Conservation (phyloP, 2,329 filamentous ascomycete genomes). For the Phoma sp. region DNA sequence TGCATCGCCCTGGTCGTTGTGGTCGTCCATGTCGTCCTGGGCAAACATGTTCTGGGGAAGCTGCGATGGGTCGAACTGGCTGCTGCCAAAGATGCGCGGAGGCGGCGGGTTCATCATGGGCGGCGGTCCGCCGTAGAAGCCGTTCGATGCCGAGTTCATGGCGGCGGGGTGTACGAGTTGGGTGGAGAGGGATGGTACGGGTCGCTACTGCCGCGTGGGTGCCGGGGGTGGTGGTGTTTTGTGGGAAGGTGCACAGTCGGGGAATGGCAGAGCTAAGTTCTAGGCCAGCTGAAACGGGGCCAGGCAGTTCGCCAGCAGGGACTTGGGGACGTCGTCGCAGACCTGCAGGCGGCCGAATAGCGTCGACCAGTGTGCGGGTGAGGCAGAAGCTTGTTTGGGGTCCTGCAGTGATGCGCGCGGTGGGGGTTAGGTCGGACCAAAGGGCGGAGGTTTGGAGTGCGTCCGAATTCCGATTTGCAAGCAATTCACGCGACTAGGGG, state of each 20-base stretch:
- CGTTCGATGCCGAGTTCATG: slow-evolving; percentile 46
- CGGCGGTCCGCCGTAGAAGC: slow-evolving; percentile 46
- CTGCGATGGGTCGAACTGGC: slow-evolving; percentile 47
- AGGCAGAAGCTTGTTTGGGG: slow-evolving; percentile 35
- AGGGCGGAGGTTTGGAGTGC: slow-evolving; percentile 6
- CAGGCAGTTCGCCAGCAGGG: slow-evolving; percentile 31
- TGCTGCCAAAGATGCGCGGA: slow-evolving; percentile 50
- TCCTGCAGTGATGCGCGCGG: slow-evolving; percentile 18
- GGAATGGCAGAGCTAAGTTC: slow-evolving; percentile 25
- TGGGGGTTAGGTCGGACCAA: slow-evolving; percentile 13
- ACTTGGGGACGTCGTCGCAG: slow-evolving; percentile 37
- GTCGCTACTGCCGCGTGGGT: slow-evolving; percentile 23
- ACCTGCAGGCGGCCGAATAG: slow-evolving; percentile 32
- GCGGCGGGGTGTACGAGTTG: slow-evolving; percentile 6
- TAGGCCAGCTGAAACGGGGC: slow-evolving; percentile 42
- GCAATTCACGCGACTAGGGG: neutral
- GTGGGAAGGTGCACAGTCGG: slow-evolving; percentile 22
- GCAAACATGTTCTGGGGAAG: slow-evolving; percentile 47
- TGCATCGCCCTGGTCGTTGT: slow-evolving; percentile 71
- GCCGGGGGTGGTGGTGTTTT: slow-evolving; percentile 32
- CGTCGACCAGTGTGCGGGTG: slow-evolving; percentile 17
- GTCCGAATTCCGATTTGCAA: neutral
- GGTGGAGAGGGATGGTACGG: slow-evolving; percentile 6
- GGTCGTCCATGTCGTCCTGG: slow-evolving; percentile 62
- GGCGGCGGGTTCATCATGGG: slow-evolving; percentile 50